A percentile compares a stretch with the other conserved stretches of the same genome.
These are phyloP conservation scores for Cladophialophora immunda DNA, from an alignment of 2,329 filamentous ascomycete genomes.

Conservation along the genomic window DNA sequence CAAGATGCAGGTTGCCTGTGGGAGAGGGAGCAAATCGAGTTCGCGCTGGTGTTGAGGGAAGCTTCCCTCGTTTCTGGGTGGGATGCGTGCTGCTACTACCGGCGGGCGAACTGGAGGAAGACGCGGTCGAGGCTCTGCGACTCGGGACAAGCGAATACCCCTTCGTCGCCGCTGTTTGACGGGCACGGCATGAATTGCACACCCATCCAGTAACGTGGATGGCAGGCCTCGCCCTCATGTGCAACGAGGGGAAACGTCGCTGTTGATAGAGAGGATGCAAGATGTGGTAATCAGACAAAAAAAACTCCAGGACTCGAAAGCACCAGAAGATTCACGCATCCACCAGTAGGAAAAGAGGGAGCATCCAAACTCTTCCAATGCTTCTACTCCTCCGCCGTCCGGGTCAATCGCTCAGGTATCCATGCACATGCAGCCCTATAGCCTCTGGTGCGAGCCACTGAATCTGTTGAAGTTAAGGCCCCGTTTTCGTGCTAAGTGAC, in stretches of 20 bases:
- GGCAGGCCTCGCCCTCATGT: conserved; percentile 30
- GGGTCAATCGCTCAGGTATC: conserved; percentile 1
- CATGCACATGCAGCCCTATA: conserved; percentile 7
- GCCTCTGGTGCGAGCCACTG: neutral
- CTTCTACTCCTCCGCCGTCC: conserved; percentile 4
- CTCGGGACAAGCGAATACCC: neutral
- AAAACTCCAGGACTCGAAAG: conserved; percentile 20
- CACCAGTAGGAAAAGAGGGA: conserved; percentile 12
- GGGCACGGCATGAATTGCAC: conserved; percentile 34
- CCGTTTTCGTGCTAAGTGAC: neutral
- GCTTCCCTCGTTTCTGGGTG: conserved; percentile 44
- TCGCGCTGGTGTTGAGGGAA: conserved; percentile 68
- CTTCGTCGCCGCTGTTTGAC: conserved; percentile 19
- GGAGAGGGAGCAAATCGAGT: conserved; percentile 96
- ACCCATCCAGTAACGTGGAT: conserved; percentile 28
- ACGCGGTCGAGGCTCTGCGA: conserved; percentile 18
- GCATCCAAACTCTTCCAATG: neutral
- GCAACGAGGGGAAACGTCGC: conserved; percentile 5
- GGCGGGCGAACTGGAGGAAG: neutral
- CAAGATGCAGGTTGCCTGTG: conserved; percentile 91
- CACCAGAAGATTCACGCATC: conserved; percentile 32
- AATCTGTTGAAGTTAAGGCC: neutral
- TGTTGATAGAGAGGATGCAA: conserved; percentile 12
- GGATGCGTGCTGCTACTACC: neutral
- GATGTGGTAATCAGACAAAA: conserved; percentile 29